phyloP scores from a whole-genome alignment of 371 early-diverging fungal species.

The Sanchytrium tribonematis region DNA sequence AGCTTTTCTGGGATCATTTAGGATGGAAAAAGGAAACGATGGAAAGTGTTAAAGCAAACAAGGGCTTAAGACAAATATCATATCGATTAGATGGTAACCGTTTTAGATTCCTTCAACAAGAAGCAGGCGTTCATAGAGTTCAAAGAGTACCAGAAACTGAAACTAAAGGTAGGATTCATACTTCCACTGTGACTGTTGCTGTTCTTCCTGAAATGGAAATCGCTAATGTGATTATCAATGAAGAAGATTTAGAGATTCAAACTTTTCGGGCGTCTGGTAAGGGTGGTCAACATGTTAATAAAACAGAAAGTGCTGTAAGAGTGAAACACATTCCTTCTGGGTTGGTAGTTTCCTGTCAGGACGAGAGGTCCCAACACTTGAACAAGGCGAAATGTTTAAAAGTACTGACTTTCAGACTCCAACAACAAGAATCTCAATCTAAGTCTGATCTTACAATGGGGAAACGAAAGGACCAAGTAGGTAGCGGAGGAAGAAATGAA shows the following conservation, averaged over 20 bases:
- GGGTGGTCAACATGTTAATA: constrained; percentile 3
- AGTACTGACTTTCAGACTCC: not conserved
- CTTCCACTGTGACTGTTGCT: constrained; percentile 55
- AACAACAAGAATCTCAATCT: not conserved
- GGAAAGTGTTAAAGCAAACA: constrained; percentile 20
- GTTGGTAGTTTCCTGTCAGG: not conserved
- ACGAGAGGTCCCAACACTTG: not conserved
- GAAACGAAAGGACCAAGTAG: not conserved
- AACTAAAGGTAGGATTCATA: constrained; percentile 48
- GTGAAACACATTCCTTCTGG: constrained; percentile 1
- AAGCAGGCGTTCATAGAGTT: constrained; percentile 23
- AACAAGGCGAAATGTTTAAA: not conserved
- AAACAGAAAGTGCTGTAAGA: constrained; percentile 2
- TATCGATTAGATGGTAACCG: constrained; percentile 37
- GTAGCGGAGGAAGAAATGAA: not conserved
- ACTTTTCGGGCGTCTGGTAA: not conserved
- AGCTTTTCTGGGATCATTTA: constrained; percentile 26
- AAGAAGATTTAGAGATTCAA: not conserved
- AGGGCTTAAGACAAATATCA: constrained; percentile 29
- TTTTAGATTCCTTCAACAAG: constrained; percentile 42
- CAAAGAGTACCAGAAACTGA: constrained; percentile 61
- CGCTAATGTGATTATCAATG: not conserved
- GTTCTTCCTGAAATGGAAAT: constrained; percentile 23
- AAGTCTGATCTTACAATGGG: not conserved
- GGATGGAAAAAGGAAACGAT: constrained; percentile 39